Evolutionary conservation across 345 rosid species (phyloP).

Genomic region (Barbarea vulgaris): DNA sequence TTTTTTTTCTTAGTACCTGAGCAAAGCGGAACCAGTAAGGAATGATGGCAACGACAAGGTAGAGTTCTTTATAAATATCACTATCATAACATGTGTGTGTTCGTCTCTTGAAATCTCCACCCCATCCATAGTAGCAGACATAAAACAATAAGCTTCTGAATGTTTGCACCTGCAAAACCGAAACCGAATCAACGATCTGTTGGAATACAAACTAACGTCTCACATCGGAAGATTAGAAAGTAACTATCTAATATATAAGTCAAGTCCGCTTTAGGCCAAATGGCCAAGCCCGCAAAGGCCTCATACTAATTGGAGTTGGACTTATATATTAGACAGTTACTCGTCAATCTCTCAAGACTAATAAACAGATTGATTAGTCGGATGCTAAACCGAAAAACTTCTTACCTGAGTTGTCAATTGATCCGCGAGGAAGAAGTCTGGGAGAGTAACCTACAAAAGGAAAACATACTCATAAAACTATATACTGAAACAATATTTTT

Average conservation of each 20-base stretch:
- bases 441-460: slow-evolving; percentile 60
- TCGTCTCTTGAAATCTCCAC: slow-evolving; percentile 53
- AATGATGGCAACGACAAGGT: slow-evolving; percentile 54
- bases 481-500: neutral
- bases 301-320: no score
- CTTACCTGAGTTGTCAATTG: slow-evolving; percentile 83
- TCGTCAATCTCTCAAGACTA: neutral
- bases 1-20: slow-evolving; percentile 48
- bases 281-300: no score
- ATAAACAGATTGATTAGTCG: neutral
- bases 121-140: slow-evolving; percentile 69
- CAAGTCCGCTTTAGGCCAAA: no score
- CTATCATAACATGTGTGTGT: slow-evolving; percentile 52
- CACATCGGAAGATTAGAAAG: no score
- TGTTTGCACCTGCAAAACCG: slow-evolving; percentile 56
- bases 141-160: slow-evolving; percentile 61
- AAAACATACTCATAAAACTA: neutral
- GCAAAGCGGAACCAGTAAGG: slow-evolving; percentile 78
- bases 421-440: slow-evolving; percentile 89
- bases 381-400: neutral
- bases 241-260: no score
- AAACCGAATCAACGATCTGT: neutral
- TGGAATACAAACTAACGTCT: no score
- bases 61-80: slow-evolving; percentile 48
- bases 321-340: no score